Conservation (phyloP, 148 eudicot genomes). For the Nepenthes gracilis region DNA sequence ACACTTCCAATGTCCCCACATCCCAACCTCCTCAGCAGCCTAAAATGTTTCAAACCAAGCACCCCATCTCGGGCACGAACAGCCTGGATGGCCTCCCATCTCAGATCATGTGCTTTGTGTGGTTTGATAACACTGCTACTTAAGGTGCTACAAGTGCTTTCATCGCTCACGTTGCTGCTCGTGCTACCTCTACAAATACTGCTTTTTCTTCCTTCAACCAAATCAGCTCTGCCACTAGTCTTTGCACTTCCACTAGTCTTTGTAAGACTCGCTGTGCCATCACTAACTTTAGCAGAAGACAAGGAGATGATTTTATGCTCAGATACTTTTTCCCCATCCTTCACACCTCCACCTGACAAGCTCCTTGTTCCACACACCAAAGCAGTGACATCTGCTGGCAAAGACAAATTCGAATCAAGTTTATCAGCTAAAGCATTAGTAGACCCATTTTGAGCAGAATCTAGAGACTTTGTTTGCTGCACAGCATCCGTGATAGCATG, state of each 20-base stretch:
- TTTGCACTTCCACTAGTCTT: conserved; percentile 67
- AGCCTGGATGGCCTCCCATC: conserved; percentile 93
- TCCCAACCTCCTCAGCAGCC: conserved; percentile 76
- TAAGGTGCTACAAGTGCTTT: conserved; percentile 77
- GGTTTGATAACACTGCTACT: conserved; percentile 75
- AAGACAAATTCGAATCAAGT: conserved; percentile 27
- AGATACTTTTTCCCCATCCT: conserved; percentile 31
- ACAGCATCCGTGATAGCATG: conserved; percentile 10
- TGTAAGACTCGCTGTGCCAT: conserved; percentile 44
- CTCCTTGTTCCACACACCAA: conserved; percentile 1
- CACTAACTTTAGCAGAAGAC: conserved; percentile 50
- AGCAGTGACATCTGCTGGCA: conserved; percentile 11
- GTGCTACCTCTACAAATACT: conserved; percentile 68
- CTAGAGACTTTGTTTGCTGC: conserved; percentile 14
- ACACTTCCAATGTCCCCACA: conserved; percentile 95
- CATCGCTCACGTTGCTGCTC: conserved; percentile 73
- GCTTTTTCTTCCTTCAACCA: conserved; percentile 69
- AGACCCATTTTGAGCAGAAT: conserved; percentile 17
- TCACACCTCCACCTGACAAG: conserved; percentile 9
- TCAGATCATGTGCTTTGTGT: conserved; percentile 69
- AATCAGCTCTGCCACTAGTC: conserved; percentile 50
- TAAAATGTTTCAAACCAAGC: conserved; percentile 68
- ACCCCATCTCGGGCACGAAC: conserved; percentile 57
- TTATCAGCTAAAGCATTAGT: conserved; percentile 27
- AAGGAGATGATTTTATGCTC: conserved; percentile 20